Evolutionary conservation across 768 basidiomycete genomes (phyloP), one percentile per base, ranked within the genome.

Genomic region (Hygrocybe punicea): DNA sequence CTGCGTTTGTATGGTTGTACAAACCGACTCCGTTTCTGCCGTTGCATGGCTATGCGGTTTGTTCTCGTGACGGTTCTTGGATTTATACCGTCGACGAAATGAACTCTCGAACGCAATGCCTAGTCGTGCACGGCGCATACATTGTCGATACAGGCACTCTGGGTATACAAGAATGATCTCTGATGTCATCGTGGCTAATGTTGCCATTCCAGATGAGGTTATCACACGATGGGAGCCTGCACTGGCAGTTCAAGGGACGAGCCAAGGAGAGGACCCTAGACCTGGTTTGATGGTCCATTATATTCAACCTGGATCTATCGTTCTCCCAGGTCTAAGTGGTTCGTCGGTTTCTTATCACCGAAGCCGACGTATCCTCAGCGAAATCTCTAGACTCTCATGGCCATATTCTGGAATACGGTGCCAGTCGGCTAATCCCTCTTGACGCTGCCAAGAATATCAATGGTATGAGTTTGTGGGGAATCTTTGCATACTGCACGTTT

Each of bases 331-430:
- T 1, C 67, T 91, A 55, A 86, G 79, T 67, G 87, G 87, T 87
- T 61, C 63, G 82, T 73, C 54, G 39, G 24, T 49, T 36, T 40
- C n/a, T 33, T 17, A 53, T 35, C 44, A 34, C 24, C 37, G 58
- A 17, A 21, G 49, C 48, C 33, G 37, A 48, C 54, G 23, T 49
- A 36, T 58, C 53, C 52, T 59, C 21, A 62, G 17, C 25, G 46
- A 57, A 10, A 39, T 33, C 19, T 53, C 56, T 47, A 56, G 90
- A 92, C 71, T 87, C 89, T 3, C 90, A 92, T 71, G 85, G 77
- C 0, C 90, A 93, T 64, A 81, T 89, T 34, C 75, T 93, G 2
- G 87, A 89, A 69, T 90, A 91, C 64, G 91, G 91, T 11, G 84
- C 84, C 19, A 80, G 78, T 29, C 77, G 78, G 46, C 76, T 83